These are phyloP conservation scores for Bruguiera gymnorhiza DNA, from an alignment of 345 rosid genomes.

Conservation along the genomic window DNA sequence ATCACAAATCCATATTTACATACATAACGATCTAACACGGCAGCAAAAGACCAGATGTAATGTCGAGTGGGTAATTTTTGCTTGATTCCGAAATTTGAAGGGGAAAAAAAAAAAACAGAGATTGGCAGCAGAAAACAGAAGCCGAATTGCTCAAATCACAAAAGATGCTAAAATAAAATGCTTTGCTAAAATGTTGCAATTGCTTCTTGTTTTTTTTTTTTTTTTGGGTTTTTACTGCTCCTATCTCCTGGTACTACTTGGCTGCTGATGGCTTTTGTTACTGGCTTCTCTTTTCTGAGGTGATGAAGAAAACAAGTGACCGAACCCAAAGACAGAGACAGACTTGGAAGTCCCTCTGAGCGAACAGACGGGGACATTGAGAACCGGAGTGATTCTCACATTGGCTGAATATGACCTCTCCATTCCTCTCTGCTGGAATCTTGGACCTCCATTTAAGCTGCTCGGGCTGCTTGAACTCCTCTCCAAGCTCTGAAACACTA, in stretches of 20 bases:
- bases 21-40: no score
- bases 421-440: constrained; percentile 71
- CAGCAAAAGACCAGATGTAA: no score
- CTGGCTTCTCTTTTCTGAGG: constrained; percentile 26
- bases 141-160: no score
- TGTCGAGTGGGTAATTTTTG: no score
- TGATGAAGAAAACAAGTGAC: constrained; percentile 29
- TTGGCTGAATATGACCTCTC: constrained; percentile 91
- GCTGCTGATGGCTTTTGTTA: constrained; percentile 7
- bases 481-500: constrained; percentile 84
- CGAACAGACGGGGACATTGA: constrained; percentile 35
- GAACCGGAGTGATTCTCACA: constrained; percentile 36
- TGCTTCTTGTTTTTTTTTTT: not conserved
- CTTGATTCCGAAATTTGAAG: no score
- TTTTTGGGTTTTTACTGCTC: not conserved
- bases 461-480: constrained; percentile 98
- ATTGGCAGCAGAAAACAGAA: no score
- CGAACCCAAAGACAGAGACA: constrained; percentile 27
- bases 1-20: no score
- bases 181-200: no score
- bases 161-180: no score
- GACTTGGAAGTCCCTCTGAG: constrained; percentile 29
- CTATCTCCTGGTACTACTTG: not conserved
- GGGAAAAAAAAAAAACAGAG: no score
- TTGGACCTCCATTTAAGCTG: constrained; percentile 85